Base-by-base conservation (phyloP, 331 rosid genomes). In the Ulmus americana region DNA sequence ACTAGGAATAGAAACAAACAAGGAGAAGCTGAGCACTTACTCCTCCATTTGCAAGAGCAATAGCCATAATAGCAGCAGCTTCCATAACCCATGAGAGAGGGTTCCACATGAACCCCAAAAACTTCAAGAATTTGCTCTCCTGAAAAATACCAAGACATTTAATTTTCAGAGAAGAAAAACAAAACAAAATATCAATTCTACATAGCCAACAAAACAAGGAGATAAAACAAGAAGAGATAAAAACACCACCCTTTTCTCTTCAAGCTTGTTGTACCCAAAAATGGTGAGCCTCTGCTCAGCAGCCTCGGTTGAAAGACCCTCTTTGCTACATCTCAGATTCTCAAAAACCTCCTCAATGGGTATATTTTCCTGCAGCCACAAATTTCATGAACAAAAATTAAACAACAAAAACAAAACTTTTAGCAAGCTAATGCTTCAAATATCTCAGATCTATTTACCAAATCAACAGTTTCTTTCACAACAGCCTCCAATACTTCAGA, bases 31-130 rank as follows among this genome's bases (percentile, higher is more conserved):
- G 15, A 13, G 50, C 14, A 78, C 82, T 83, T 65, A 94, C 99
- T 77, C 99, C 99, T 76, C 99, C 99, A 84, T 94, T 94, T 8
- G 99, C 99, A 73, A 94, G 96, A 0, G 99, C 97, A 81, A 94
- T 94, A 4, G 99, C 97, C 99, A 94, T 94, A n/a, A 94, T 94
- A 71, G 99, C 97, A 72, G 97, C 97, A 52, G 97, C 97, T 69
- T 94, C 99, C 99, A 94, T 94, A 39, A 94, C 99, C 99, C 99
- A 94, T 61, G 97, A 90, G 28, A 94, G 88, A 73, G 99, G 99
- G 51, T 94, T 94, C 99, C 99, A 94, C 99, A 94, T 94, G 63
- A 94, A 94, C 22, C 99, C 99, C 88, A 94, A 80, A 59, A 87
- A 94, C 88, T 87, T 94, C 79, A 94, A 61, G 22, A 94, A 40